Base-by-base conservation (phyloP, 2,329 filamentous ascomycete species). In the Sordariomycetes sp. region DNA sequence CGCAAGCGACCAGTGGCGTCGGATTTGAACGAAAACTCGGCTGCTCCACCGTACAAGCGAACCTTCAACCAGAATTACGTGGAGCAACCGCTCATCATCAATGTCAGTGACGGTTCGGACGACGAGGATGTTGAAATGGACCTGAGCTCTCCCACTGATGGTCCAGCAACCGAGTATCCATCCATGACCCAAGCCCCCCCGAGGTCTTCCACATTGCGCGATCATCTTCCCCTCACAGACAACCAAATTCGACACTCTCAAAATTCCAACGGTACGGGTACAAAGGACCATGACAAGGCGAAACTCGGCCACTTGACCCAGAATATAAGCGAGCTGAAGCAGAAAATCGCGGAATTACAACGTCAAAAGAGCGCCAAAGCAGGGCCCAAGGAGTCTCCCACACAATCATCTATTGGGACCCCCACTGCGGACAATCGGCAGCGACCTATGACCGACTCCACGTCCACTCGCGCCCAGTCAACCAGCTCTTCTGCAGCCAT, bases 81-180 rank as follows among this genome's bases (percentile, higher is more conserved):
- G 56, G 78, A 86, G 25, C 78, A 84, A 55, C 80, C 80, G 2
- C 80, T 96, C 57, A 81, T 96, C 46, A 96, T 96, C 63, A 83
- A 95, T 62, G 86, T 95, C 46, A 96, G 90, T 67, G 92, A 96
- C 32, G 81, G 77, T 25, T 77, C 75, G 7, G 78, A 80, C 43
- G 80, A 83, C 55, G 82, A 83, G 59, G 82, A 85, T 62, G 78
- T 85, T 53, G 84, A 85, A 59, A 88, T 87, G 83, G 86, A 88
- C 37, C 76, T 87, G 25, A 82, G 82, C 28, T 82, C 79, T 53
- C 77, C 53, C 14, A 28, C 32, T 20, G 57, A 59, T 10, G 57
- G 53, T 46, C 6, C 37, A 28, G 24, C 43, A 12, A 28, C 16
- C 34, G 55, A 58, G 22, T n/a, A 48, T 7, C 35, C 51, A 22